Percentiles rank a stretch among this genome's conserved stretches.
Evolutionary conservation across 2,329 filamentous ascomycete genomes (phyloP).

Genomic region (Exophiala aquamarina): DNA sequence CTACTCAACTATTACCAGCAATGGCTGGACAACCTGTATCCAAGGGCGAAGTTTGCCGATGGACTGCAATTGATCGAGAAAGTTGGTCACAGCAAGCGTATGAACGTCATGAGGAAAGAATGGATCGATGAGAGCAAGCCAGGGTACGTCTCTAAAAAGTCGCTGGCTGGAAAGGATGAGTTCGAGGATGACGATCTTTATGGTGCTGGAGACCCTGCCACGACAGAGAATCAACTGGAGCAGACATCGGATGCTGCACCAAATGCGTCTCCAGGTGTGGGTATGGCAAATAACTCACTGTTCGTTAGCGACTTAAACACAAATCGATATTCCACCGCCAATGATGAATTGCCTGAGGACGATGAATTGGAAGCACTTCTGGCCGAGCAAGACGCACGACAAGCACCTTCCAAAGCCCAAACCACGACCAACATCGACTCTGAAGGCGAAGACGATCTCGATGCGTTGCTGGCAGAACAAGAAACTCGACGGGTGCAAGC

Average conservation of each 20-base stretch:
- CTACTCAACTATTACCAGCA: constrained; percentile 90
- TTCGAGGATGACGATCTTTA: constrained; percentile 14
- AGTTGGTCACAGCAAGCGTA: constrained; percentile 77
- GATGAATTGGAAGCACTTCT: constrained; percentile 25
- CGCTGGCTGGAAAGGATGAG: constrained; percentile 11
- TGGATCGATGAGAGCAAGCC: constrained; percentile 75
- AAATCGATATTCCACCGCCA: neutral
- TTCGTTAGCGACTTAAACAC: constrained; percentile 16
- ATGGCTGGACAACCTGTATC: constrained; percentile 95
- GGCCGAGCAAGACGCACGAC: constrained; percentile 17
- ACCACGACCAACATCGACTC: constrained; percentile 14
- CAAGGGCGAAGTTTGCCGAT: constrained; percentile 90
- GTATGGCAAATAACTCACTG: constrained; percentile 14
- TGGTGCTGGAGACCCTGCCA: constrained; percentile 1
- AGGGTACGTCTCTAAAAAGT: constrained; percentile 20
- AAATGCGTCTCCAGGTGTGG: neutral
- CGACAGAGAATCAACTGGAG: neutral
- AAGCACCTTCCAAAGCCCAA: neutral
- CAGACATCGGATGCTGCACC: constrained; percentile 1
- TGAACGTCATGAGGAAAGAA: constrained; percentile 72
- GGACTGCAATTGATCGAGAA: constrained; percentile 90
- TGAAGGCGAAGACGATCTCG: constrained; percentile 29
- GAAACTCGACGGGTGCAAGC: constrained; percentile 12
- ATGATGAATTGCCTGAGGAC: constrained; percentile 16
- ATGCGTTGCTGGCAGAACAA: constrained; percentile 29